Evolutionary conservation across 805 yeast genomes (phyloP), one percentile per base, ranked within the genome.

Genomic region (Ascoidea asiatica): DNA sequence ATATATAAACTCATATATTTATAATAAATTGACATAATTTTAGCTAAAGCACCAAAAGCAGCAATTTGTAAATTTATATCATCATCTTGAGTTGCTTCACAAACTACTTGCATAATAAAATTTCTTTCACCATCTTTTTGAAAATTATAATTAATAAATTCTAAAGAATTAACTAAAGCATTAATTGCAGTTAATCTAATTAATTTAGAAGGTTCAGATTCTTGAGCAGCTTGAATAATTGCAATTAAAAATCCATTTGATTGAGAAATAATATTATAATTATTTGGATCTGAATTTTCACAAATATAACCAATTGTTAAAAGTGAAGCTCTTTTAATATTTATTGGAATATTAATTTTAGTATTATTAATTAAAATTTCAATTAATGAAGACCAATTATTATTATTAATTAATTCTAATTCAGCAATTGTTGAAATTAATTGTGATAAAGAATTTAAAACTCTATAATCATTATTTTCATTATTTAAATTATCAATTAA

Each of bases 51-150:
- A 48, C 96, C 97, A 64, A 88, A 92, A 0, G 97, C 95, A 35
- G 95, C 81, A 6, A 95, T 90, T 65, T 89, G 95, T 50, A 92
- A 70, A 54, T 84, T 94, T 40, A 70, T 65, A 56, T 81, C 83
- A 35, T 75, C 73, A 19, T 94, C 84, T 62, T 90, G 96, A n/a
- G 98, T 89, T 17, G 97, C 95, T 65, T 92, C 97, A 66, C 98
- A 92, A 15, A 92, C 97, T 39, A 92, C 97, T 69, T 88, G 96
- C 98, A 92, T 92, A 61, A 92, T 84, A 64, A 83, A 88, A 61
- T 92, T 89, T 58, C 98, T 77, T 69, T 92, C 98, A 48, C 92
- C 94, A 58, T 90, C 97, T 48, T 83, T 75, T 54, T 79, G 88
- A 69, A 92, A 92, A 64, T 92, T 92, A 56, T 71, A 73, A 49